Evolutionary conservation across 805 yeast species (phyloP).

Genomic region (Candida vartiovaarae): DNA sequence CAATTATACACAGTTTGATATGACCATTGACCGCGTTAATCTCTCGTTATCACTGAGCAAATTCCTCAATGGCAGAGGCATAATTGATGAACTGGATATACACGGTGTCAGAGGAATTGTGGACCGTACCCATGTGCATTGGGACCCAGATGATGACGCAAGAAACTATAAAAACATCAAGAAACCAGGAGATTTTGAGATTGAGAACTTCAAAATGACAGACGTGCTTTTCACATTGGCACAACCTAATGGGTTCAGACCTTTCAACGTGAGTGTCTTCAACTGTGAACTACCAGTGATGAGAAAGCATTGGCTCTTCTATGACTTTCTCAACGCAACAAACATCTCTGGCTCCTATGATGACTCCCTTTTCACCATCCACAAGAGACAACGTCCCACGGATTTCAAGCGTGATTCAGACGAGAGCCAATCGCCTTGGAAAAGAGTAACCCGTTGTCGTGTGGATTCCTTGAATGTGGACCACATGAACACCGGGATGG

Average conservation of each 20-base stretch:
- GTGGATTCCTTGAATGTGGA: slow-evolving; percentile 83
- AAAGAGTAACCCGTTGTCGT: slow-evolving; percentile 66
- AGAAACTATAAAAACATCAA: slow-evolving; percentile 67
- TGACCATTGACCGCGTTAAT: slow-evolving; percentile 80
- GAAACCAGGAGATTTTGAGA: slow-evolving; percentile 88
- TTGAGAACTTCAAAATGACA: slow-evolving; percentile 73
- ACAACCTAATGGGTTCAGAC: slow-evolving; percentile 78
- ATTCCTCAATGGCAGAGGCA: slow-evolving; percentile 89
- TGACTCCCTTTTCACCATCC: slow-evolving; percentile 86
- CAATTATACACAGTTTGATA: slow-evolving; percentile 91
- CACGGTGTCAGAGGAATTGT: slow-evolving; percentile 88
- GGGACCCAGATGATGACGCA: slow-evolving; percentile 81
- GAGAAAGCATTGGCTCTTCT: slow-evolving; percentile 89
- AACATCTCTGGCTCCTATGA: slow-evolving; percentile 89
- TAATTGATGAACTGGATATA: slow-evolving; percentile 70
- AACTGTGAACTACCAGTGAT: slow-evolving; percentile 73
- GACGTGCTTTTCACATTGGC: slow-evolving; percentile 76
- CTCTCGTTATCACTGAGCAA: slow-evolving; percentile 74
- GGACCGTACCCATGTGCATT: slow-evolving; percentile 80
- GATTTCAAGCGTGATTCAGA: slow-evolving; percentile 30
- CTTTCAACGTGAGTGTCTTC: slow-evolving; percentile 82
- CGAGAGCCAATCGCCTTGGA: slow-evolving; percentile 34
- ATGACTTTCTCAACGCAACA: slow-evolving; percentile 79
- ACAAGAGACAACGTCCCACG: slow-evolving; percentile 58
- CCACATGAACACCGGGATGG: slow-evolving; percentile 82